Evolutionary conservation across 805 yeast species (phyloP).

Genomic region (Clavispora phyllophila): DNA sequence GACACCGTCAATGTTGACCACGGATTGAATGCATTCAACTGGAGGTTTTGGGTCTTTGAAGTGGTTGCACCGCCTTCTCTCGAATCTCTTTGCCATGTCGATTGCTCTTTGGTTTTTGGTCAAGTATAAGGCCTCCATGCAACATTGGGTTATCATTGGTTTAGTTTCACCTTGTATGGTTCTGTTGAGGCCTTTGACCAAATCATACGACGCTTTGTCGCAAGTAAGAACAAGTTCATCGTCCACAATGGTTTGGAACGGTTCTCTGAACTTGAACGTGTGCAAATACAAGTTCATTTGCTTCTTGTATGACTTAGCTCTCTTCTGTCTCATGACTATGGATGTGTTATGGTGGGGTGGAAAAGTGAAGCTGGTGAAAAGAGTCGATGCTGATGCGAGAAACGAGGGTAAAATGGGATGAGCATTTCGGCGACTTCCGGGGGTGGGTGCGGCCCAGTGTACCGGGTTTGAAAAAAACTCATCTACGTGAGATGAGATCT

Average conservation of each 20-base stretch:
- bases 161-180: conserved; percentile 84
- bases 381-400: conserved; percentile 1
- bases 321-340: conserved; percentile 79
- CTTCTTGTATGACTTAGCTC: conserved; percentile 91
- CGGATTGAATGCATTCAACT: conserved; percentile 67
- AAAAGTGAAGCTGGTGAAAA: conserved; percentile 2
- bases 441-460: conserved; percentile 1
- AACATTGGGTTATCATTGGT: conserved; percentile 92
- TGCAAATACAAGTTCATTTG: conserved; percentile 82
- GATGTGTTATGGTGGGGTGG: neutral
- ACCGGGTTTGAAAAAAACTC: conserved; percentile 2
- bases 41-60: conserved; percentile 57
- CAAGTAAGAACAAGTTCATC: conserved; percentile 68
- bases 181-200: conserved; percentile 73
- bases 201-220: conserved; percentile 63
- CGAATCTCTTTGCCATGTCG: conserved; percentile 73
- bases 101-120: conserved; percentile 72
- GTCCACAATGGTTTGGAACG: conserved; percentile 87
- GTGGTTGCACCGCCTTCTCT: conserved; percentile 92
- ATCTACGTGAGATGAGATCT: conserved; percentile 1
- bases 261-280: conserved; percentile 88
- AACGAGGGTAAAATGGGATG: conserved; percentile 1
- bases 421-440: conserved; percentile 2
- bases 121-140: conserved; percentile 79
- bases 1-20: conserved; percentile 64